These are phyloP conservation scores for Alternaria postmessia DNA, from an alignment of 2,329 filamentous ascomycete genomes.

Conservation along the genomic window DNA sequence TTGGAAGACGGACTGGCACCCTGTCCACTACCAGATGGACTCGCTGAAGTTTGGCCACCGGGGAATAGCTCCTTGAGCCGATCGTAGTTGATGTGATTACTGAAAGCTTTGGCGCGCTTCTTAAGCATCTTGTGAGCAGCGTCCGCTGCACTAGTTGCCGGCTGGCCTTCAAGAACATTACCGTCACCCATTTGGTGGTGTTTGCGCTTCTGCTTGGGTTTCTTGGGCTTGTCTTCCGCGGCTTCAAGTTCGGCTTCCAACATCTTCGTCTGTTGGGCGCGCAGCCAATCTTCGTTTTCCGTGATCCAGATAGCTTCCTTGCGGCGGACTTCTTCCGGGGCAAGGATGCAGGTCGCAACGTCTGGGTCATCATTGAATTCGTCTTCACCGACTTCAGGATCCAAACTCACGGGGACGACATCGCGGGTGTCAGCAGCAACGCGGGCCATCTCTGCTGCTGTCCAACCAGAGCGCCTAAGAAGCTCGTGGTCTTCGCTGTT, in stretches of 20 bases:
- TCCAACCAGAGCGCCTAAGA: conserved; percentile 35
- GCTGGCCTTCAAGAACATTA: conserved; percentile 54
- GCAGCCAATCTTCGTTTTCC: conserved; percentile 92
- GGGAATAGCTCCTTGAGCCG: conserved; percentile 53
- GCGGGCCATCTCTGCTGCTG: conserved; percentile 40
- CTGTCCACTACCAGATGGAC: conserved; percentile 29
- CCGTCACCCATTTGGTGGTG: conserved; percentile 50
- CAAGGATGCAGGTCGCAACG: conserved; percentile 80
- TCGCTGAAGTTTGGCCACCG: conserved; percentile 22
- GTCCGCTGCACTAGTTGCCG: conserved; percentile 55
- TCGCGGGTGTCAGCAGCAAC: conserved; percentile 36
- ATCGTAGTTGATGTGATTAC: conserved; percentile 58
- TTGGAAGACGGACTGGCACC: conserved; percentile 30
- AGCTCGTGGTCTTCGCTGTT: conserved; percentile 41
- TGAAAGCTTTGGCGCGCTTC: conserved; percentile 54
- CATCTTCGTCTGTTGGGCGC: conserved; percentile 83
- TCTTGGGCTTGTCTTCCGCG: conserved; percentile 59
- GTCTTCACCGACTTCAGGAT: conserved; percentile 72
- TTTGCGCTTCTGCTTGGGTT: conserved; percentile 57
- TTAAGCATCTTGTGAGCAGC: conserved; percentile 57
- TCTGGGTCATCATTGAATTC: conserved; percentile 93
- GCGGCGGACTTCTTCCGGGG: conserved; percentile 74
- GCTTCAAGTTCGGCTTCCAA: conserved; percentile 74
- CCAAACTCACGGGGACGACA: conserved; percentile 23
- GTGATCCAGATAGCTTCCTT: conserved; percentile 96